These are phyloP conservation scores for Cutaneotrichosporon curvatum DNA, from an alignment of 1,284 basidiomycete genomes.

Conservation along the genomic window DNA sequence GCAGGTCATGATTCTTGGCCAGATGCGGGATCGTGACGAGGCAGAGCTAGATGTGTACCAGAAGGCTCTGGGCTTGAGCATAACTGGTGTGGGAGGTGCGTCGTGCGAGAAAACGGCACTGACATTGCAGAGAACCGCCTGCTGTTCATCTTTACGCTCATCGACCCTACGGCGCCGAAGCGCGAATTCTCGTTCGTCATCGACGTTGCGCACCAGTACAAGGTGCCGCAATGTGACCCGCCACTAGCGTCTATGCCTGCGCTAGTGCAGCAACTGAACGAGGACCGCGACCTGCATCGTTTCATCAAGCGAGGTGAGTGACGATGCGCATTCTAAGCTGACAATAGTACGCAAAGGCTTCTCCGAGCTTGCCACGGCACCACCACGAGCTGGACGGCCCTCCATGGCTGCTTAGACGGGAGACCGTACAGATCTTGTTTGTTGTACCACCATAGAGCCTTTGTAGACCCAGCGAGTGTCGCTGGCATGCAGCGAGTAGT, in stretches of 20 bases:
- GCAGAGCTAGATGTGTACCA: constrained; percentile 59
- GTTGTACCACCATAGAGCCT: no score
- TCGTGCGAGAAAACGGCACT: constrained; percentile 4
- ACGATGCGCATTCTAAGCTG: background rate
- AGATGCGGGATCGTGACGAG: constrained; percentile 53
- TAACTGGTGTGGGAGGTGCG: constrained; percentile 64
- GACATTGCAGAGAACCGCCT: constrained; percentile 54
- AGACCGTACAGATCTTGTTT: no score
- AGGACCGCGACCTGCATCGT: constrained; percentile 34
- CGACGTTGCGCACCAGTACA: constrained; percentile 61
- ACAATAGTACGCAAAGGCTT: constrained; percentile 5
- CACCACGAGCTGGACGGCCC: background rate
- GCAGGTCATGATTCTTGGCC: constrained; percentile 58
- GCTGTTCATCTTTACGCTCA: constrained; percentile 61
- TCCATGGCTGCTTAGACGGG: background rate
- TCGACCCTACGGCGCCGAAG: constrained; percentile 56
- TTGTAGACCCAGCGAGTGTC: no score
- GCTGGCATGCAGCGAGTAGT: no score
- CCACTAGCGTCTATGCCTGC: constrained; percentile 30
- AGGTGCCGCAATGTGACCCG: constrained; percentile 46
- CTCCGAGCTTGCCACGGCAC: background rate
- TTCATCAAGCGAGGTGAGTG: constrained; percentile 44
- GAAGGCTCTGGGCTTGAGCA: constrained; percentile 55
- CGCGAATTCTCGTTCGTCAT: constrained; percentile 68
- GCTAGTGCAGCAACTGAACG: constrained; percentile 38